These are phyloP conservation scores for Carallia brachiata DNA, from an alignment of 345 rosid species.

Conservation along the genomic window DNA sequence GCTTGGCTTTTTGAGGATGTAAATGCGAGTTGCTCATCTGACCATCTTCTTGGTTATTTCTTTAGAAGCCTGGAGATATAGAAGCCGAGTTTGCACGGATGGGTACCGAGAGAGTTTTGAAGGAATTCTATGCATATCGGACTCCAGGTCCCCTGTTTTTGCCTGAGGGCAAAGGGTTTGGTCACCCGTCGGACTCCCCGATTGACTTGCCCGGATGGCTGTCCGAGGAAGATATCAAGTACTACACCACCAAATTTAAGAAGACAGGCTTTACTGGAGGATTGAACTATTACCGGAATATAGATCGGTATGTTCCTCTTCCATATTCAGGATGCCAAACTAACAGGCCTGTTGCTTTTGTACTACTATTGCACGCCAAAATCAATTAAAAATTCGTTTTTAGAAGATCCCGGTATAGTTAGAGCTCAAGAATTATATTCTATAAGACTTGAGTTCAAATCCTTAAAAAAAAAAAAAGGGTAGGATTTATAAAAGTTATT, in stretches of 20 bases:
- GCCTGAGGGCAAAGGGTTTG: constrained; percentile 21
- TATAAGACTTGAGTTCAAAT: too few species aligned
- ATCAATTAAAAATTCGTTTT: too few species aligned
- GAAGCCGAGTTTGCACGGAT: constrained; percentile 16
- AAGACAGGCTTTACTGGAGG: constrained; percentile 29
- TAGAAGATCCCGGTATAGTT: too few species aligned
- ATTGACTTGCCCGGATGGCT: constrained; percentile 27
- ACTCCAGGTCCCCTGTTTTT: constrained; percentile 12
- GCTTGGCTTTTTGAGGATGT: too few species aligned
- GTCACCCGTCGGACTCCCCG: constrained; percentile 15
- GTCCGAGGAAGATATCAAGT: constrained; percentile 30
- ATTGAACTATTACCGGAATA: constrained; percentile 24
- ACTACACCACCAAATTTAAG: constrained; percentile 23
- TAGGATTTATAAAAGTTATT: too few species aligned
- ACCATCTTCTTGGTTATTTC: background rate
- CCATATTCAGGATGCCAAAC: too few species aligned
- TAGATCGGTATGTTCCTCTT: constrained; percentile 13
- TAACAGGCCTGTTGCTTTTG: too few species aligned
- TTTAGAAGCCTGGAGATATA: constrained; percentile 19
- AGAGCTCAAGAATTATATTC: too few species aligned
- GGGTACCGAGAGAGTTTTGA: constrained; percentile 10
- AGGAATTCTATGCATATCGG: constrained; percentile 7
- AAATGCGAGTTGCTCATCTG: too few species aligned
- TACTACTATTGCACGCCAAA: too few species aligned
- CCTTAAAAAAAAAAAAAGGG: too few species aligned